Conservation (phyloP, 2,329 filamentous ascomycete genomes). For the Cladobotryum mycophilum region DNA sequence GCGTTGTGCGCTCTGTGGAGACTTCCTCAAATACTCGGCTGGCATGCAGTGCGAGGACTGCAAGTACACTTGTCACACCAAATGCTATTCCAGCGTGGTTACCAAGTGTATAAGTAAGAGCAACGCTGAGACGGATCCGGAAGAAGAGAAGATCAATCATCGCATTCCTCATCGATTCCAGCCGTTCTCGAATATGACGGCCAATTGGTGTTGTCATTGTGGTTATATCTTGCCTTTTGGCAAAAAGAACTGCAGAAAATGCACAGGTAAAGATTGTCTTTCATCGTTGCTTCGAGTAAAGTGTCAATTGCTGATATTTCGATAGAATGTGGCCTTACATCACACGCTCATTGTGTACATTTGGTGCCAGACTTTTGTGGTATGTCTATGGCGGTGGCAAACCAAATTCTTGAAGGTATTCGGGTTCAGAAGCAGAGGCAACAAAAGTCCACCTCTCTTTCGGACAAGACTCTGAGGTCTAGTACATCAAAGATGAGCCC, state of each 20-base stretch:
- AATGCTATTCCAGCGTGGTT: conserved; percentile 93
- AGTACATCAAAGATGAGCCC: conserved; percentile 40
- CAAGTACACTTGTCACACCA: conserved; percentile 98
- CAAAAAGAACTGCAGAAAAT: conserved; percentile 91
- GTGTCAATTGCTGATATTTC: neutral
- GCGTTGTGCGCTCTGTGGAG: conserved; percentile 95
- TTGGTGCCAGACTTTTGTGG: conserved; percentile 97
- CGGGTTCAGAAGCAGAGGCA: conserved; percentile 67
- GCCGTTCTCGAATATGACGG: conserved; percentile 93
- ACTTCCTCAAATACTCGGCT: conserved; percentile 96
- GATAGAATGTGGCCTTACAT: conserved; percentile 82
- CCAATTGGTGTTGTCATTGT: conserved; percentile 99
- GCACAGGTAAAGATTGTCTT: conserved; percentile 55
- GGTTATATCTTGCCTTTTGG: conserved; percentile 93
- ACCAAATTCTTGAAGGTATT: conserved; percentile 85
- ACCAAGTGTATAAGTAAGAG: conserved; percentile 99
- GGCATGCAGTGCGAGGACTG: conserved; percentile 99
- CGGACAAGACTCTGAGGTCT: conserved; percentile 60
- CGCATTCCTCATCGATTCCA: conserved; percentile 96
- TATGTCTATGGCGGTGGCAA: conserved; percentile 97
- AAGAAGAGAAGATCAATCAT: conserved; percentile 99
- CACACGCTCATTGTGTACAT: conserved; percentile 85
- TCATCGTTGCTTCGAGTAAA: neutral
- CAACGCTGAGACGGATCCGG: conserved; percentile 94
- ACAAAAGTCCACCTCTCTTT: conserved; percentile 52